Evolutionary conservation across 1,284 basidiomycete genomes (phyloP), one percentile per base, ranked within the genome.

Genomic region (Kwoniella shivajii): DNA sequence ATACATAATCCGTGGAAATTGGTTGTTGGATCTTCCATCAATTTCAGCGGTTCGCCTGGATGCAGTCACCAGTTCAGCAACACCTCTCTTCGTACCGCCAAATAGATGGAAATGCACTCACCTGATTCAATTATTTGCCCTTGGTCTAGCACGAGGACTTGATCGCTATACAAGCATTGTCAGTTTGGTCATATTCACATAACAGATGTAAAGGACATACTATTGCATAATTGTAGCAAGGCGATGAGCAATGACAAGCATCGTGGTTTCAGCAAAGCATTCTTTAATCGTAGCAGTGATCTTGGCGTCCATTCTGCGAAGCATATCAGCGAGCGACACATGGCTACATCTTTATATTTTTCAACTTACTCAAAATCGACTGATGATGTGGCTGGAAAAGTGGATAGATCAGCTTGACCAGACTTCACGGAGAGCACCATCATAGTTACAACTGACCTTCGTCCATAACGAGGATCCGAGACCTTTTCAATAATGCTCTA

Each of bases 371-470:
- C 88, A 26, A 88, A 84, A 63, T 93, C 90, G 18, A 92, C 88
- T 46, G 83, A 88, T n/a, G 88, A 88, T 0, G 89, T 91, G 0
- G 89, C 88, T 90, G n/a, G n/a, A n/a, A n/a, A n/a, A n/a, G 18
- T 7, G 6, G 34, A 48, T 24, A 26, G 5, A 29, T 54, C 10
- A 48, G 43, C n/a, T 6, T 18, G 26, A 13, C 13, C 26, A 33
- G 37, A 39, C 20, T n/a, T 10, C 37, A 18, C 7, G 6, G 20
- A 39, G 16, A 34, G 16, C 10, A 9, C 11, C 30, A 33, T 53
- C 47, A n/a, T 44, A 47, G 7, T 26, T 2, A 5, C 27, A 11
- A 66, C 65, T 48, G 53, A 78, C 79, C 73, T 54, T 77, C 70
- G 83, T 79, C 86, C 65, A 89, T 81, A 22, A 90, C 81, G 45